phyloP scores from a whole-genome alignment of 164 flowering plant genomes.

The Nelumbo lutea region DNA sequence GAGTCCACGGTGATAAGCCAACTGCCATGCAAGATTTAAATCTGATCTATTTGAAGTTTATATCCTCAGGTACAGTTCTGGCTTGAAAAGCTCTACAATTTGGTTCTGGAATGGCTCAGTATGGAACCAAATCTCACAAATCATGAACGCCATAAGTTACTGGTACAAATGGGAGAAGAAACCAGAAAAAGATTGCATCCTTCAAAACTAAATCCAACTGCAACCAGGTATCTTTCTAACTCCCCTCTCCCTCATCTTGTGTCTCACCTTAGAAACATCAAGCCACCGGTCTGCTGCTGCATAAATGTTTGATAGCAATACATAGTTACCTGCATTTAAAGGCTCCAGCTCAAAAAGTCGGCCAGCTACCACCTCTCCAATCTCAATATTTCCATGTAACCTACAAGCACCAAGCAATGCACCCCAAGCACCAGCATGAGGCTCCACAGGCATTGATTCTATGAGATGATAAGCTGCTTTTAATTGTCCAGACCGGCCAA shows the following conservation, averaged over 20 bases:
- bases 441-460: slow-evolving; percentile 46
- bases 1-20: no score
- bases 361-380: slow-evolving; percentile 47
- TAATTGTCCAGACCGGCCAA: slow-evolving; percentile 48
- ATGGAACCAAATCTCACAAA: no score
- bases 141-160: no score
- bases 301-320: slow-evolving; percentile 56
- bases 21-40: no score
- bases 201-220: slow-evolving; percentile 35
- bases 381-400: slow-evolving; percentile 33
- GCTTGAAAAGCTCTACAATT: no score
- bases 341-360: slow-evolving; percentile 56
- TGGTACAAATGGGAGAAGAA: no score
- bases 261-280: slow-evolving; percentile 46
- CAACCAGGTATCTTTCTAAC: slow-evolving; percentile 41
- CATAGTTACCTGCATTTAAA: slow-evolving; percentile 45
- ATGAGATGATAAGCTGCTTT: slow-evolving; percentile 51
- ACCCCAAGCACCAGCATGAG: slow-evolving; percentile 62
- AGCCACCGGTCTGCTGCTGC: slow-evolving; percentile 55
- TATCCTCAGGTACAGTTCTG: no score
- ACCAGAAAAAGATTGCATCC: not conserved
- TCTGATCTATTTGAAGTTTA: no score
- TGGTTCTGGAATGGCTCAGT: no score
- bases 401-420: slow-evolving; percentile 65
- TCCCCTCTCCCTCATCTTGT: slow-evolving; percentile 43